Base-by-base conservation (phyloP, 2,329 filamentous ascomycete genomes). In the Fusarium clavum region DNA sequence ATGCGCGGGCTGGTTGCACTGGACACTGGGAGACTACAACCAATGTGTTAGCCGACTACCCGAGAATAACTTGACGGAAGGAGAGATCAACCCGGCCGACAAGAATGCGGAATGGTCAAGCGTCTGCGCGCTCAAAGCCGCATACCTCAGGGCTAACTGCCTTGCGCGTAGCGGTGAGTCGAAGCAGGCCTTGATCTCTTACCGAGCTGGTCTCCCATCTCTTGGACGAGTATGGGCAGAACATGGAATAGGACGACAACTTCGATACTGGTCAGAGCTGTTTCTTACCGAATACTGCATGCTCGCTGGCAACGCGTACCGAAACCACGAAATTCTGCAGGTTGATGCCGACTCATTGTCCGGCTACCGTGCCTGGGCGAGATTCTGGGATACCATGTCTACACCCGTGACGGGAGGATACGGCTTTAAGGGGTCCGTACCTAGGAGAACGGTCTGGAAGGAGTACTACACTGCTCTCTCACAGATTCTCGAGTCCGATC, bases 1-100 rank as follows among this genome's bases (percentile, higher is more conserved):
- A 54, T 96, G 93, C 79, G 80, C 95, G 46, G 94, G 91, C 57
- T 97, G 94, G 92, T 84, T 97, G 74, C 90, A 97, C 76, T 97
- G 92, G 89, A 88, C 90, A 11, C 80, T 91, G 56, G 90, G 88
- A 34, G 91, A 97, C 72, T 92, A 92, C 69, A 83, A 82, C 2
- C 91, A 40, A 80, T 87, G 44, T 57, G 67, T 72, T 13, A 81
- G 82, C 38, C 86, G 84, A 60, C 82, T 97, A 16, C 92, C 93
- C 6, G 84, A 84, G 61, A 87, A 88, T 53, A 85, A 86, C 48
- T 82, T 84, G 46, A 85, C 87, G 32, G 82, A 88, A 62, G 78
- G 85, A 29, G 81, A 83, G 41, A 78, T 90, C 58, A 84, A 86
- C 48, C 81, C 82, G n/a, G 79, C 82, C n/a, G 83, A 84, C 11